These are phyloP conservation scores for Fusarium albosuccineum DNA, from an alignment of 2,329 filamentous ascomycete species.

Conservation along the genomic window DNA sequence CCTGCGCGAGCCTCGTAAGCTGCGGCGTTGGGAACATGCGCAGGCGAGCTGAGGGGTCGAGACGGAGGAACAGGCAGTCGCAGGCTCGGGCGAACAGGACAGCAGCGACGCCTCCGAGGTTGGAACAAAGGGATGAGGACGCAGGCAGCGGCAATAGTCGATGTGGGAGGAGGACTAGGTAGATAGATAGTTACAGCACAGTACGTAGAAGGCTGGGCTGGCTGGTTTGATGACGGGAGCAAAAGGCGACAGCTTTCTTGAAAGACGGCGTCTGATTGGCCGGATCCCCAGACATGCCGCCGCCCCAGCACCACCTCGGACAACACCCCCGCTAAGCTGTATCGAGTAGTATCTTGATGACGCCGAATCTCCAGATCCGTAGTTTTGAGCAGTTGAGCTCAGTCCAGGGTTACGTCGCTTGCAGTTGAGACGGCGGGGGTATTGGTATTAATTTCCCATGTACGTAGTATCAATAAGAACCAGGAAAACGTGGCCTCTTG, in stretches of 20 bases:
- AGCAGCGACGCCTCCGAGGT: not conserved
- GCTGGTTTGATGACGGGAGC: constrained; percentile 4
- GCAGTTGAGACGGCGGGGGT: too few relatives aligned
- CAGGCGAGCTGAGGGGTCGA: constrained; percentile 12
- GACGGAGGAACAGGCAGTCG: constrained; percentile 3
- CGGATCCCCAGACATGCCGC: not conserved
- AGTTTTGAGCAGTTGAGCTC: not conserved
- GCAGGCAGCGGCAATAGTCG: constrained; percentile 22
- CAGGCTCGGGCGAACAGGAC: not conserved
- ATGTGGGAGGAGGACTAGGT: constrained; percentile 13
- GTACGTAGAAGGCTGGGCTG: not conserved
- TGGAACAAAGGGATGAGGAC: not conserved
- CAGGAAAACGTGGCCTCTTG: not conserved
- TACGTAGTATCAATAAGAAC: too few relatives aligned
- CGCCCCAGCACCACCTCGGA: not conserved
- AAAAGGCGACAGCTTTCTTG: constrained; percentile 42
- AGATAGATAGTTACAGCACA: too few relatives aligned
- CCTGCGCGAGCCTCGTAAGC: constrained; percentile 45
- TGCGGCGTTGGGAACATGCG: constrained; percentile 42
- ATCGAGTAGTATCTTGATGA: constrained; percentile 7
- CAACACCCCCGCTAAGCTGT: constrained; percentile 7
- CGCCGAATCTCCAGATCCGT: not conserved
- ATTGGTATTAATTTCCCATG: not conserved
- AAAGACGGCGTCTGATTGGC: constrained; percentile 38
- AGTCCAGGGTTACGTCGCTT: not conserved